Evolutionary conservation across 1,284 basidiomycete species (phyloP).

Genomic region (Cryptococcus hybrid): DNA sequence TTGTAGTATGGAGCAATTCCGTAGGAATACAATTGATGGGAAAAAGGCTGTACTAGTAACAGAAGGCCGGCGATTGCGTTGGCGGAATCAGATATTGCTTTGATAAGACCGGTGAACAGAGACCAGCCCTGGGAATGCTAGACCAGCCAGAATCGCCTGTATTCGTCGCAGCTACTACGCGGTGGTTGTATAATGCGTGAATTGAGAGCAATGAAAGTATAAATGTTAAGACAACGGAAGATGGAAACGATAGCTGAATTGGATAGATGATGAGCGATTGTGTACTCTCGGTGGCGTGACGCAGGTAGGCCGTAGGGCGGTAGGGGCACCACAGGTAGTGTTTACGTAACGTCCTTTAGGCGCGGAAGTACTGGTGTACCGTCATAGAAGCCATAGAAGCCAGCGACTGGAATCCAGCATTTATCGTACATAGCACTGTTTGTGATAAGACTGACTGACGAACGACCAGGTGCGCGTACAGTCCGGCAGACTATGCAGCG

Average conservation of each 20-base stretch:
- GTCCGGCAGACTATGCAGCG: too few relatives aligned
- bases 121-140: not conserved
- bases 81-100: not conserved
- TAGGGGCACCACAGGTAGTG: not conserved
- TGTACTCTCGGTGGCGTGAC: not conserved
- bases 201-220: not conserved
- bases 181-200: not conserved
- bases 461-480: too few relatives aligned
- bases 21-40: not conserved
- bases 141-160: not conserved
- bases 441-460: too few relatives aligned
- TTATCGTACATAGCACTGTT: too few relatives aligned
- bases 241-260: not conserved
- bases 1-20: not conserved
- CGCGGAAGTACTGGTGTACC: too few relatives aligned
- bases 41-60: not conserved
- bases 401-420: too few relatives aligned
- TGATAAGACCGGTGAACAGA: too few relatives aligned
- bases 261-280: not conserved
- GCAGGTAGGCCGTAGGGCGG: not conserved
- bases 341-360: not conserved
- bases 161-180: too few relatives aligned
- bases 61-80: not conserved
- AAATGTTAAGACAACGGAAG: not conserved
- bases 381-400: too few relatives aligned